Base-by-base conservation (phyloP, 768 basidiomycete genomes). In the Tricholoma sp. region DNA sequence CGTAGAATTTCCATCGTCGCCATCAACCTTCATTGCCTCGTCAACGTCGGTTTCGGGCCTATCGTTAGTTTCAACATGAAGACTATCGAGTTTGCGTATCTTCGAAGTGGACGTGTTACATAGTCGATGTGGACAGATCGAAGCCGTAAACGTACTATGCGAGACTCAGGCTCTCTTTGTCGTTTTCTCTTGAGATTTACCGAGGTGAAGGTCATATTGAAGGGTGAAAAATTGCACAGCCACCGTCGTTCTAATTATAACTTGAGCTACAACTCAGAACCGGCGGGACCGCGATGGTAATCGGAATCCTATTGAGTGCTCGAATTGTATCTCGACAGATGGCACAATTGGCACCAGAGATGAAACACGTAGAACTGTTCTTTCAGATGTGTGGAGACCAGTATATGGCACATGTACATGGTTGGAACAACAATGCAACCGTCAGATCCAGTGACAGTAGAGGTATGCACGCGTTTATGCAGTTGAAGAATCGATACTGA, bases 161-260 rank as follows among this genome's bases (percentile, higher is more conserved):
- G 57, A 15, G 64, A 53, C 13, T 41, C 61, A 1, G 60, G 34
- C 29, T 57, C 55, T 48, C 59, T 62, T 48, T 54, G 57, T 48
- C 65, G 57, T 52, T 72, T 72, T 56, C 68, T 66, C 59, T 72
- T 70, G 47, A 69, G 59, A 39, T 60, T 63, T 51, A 57, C 56
- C 29, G 60, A 63, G 64, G 68, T 69, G 56, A 50, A 54, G 31
- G 39, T 34, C 11, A 32, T 32, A 29, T 9, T 53, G 32, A 53
- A 54, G 62, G 54, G 24, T 24, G 55, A 70, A 69, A 72, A 65
- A 57, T 60, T 65, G 64, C 70, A 72, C 68, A 69, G 70, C 70
- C 70, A 72, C 70, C 28, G 6, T 45, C 4, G 11, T 24, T 18
- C 6, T 6, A 24, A 24, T 24, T 24, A 24, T 24, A 24, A 24